These are phyloP conservation scores for Mortierella polycephala DNA, from an alignment of 371 early-diverging fungal genomes.

Conservation along the genomic window DNA sequence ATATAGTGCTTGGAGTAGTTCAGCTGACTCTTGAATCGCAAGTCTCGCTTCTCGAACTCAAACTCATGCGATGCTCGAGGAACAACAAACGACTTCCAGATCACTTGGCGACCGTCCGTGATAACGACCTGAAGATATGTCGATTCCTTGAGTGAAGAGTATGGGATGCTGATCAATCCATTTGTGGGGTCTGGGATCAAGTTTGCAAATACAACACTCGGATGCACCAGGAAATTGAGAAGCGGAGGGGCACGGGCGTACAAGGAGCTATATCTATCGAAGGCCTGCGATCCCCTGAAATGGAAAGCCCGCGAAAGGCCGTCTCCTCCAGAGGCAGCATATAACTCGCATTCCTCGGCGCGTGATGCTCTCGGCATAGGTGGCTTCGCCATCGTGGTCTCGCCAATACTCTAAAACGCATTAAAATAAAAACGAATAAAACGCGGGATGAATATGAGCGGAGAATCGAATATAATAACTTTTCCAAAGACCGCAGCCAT, in stretches of 20 bases:
- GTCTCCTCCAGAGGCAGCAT: no score
- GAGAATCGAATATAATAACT: neutral
- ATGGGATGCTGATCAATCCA: slow-evolving; percentile 28
- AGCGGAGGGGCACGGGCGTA: slow-evolving; percentile 15
- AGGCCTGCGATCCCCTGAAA: no score
- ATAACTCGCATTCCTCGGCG: neutral
- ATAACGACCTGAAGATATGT: slow-evolving; percentile 36
- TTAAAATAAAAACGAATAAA: neutral
- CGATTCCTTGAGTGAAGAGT: slow-evolving; percentile 26
- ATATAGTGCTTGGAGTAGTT: slow-evolving; percentile 43
- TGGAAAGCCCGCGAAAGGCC: no score
- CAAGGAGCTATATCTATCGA: no score
- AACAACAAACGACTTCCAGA: slow-evolving; percentile 23
- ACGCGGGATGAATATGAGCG: neutral
- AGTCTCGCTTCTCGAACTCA: slow-evolving; percentile 53
- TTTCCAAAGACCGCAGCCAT: no score
- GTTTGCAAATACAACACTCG: slow-evolving; percentile 33
- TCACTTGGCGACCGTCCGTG: slow-evolving; percentile 27
- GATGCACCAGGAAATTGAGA: slow-evolving; percentile 37
- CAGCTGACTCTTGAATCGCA: slow-evolving; percentile 43
- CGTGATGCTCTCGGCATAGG: neutral
- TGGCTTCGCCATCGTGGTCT: slow-evolving; percentile 3
- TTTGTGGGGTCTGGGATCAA: slow-evolving; percentile 27
- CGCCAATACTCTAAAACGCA: slow-evolving; percentile 18
- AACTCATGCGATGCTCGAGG: slow-evolving; percentile 17